Evolutionary conservation across 2,329 filamentous ascomycete genomes (phyloP).

Genomic region (Thermomyces lanuginosus): DNA sequence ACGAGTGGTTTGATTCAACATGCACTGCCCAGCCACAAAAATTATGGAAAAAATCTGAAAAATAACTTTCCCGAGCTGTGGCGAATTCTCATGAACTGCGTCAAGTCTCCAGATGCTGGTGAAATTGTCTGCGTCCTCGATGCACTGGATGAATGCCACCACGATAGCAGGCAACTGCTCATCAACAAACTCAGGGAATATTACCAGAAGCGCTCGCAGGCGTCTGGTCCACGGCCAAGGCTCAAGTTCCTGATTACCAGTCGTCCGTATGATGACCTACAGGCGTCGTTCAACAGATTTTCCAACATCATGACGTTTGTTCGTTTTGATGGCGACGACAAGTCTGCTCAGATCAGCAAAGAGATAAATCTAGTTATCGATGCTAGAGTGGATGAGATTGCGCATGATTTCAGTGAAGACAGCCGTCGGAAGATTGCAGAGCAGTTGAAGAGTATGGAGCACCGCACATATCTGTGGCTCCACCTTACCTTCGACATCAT

Average conservation of each 20-base stretch:
- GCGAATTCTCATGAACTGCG: slow-evolving; percentile 10
- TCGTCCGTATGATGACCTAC: slow-evolving; percentile 8
- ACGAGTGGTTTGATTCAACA: neutral
- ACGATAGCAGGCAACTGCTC: slow-evolving; percentile 7
- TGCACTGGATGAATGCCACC: slow-evolving; percentile 24
- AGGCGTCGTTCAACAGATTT: slow-evolving; percentile 6
- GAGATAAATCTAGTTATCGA: slow-evolving; percentile 10
- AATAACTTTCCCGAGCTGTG: slow-evolving; percentile 14
- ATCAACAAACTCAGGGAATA: slow-evolving; percentile 9
- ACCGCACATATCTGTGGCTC: slow-evolving; percentile 26
- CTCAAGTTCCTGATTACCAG: slow-evolving; percentile 19
- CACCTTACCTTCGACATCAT: slow-evolving; percentile 18
- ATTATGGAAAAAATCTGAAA: neutral
- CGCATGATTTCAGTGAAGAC: slow-evolving; percentile 1
- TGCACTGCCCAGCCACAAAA: neutral
- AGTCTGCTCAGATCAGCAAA: slow-evolving; percentile 1
- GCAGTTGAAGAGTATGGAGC: slow-evolving; percentile 12
- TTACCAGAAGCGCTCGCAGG: slow-evolving; percentile 9
- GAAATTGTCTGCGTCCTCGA: slow-evolving; percentile 22
- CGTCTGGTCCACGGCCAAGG: slow-evolving; percentile 1
- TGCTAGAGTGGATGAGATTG: slow-evolving; percentile 7
- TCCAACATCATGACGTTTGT: slow-evolving; percentile 5
- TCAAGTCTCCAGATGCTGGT: slow-evolving; percentile 3
- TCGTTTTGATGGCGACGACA: slow-evolving; percentile 1
- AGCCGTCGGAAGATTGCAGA: slow-evolving; percentile 7